Conservation (phyloP, 495 filamentous ascomycete genomes). For the Cryomyces minteri region DNA sequence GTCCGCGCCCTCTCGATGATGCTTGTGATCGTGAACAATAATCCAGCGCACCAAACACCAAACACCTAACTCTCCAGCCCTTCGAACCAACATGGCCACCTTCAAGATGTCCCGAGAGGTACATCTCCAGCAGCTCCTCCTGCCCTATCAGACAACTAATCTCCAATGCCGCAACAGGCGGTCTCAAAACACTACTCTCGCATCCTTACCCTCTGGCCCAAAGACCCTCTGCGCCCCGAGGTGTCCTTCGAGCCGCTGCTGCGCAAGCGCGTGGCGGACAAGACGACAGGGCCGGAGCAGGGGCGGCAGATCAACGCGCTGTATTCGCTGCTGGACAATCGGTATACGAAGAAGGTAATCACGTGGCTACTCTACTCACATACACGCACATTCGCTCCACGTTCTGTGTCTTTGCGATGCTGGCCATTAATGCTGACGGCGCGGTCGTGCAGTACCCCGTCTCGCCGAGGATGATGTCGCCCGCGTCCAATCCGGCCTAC, state of each 20-base stretch:
- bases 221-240: conserved; percentile 57
- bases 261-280: neutral
- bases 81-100: no score
- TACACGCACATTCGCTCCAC: no score
- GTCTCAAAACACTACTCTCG: conserved; percentile 37
- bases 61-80: no score
- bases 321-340: conserved; percentile 54
- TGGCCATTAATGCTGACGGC: no score
- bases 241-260: conserved; percentile 44
- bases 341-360: conserved; percentile 41
- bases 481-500: conserved; percentile 57
- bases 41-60: no score
- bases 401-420: no score
- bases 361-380: no score
- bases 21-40: no score
- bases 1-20: no score
- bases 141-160: no score
- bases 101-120: no score
- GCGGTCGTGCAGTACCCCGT: conserved; percentile 37
- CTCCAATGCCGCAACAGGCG: neutral
- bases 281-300: conserved; percentile 2
- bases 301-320: conserved; percentile 54
- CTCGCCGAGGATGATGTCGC: conserved; percentile 38
- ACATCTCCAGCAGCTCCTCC: no score
- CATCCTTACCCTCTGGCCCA: conserved; percentile 61